Evolutionary conservation across 2,329 filamentous ascomycete genomes (phyloP).

Genomic region (Ploettnerulaceae sp.): DNA sequence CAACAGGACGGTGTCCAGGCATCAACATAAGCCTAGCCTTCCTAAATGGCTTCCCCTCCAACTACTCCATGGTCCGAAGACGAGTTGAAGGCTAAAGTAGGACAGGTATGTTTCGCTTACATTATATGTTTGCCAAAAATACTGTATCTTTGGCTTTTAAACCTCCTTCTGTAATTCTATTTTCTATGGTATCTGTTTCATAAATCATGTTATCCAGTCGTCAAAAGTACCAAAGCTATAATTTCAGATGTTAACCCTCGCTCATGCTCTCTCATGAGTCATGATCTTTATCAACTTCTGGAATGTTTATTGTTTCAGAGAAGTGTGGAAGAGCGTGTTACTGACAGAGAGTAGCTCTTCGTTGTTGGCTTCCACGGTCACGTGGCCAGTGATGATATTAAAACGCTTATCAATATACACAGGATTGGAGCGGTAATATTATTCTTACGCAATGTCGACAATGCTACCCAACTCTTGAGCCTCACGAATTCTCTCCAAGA

Average conservation of each 20-base stretch:
- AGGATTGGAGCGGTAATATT: conserved; percentile 40
- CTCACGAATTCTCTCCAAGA: conserved; percentile 36
- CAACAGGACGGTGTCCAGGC: not conserved
- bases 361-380: conserved; percentile 41
- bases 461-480: conserved; percentile 37
- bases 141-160: not conserved
- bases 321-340: not conserved
- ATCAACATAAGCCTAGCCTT: not conserved
- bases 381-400: conserved; percentile 38
- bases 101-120: conserved; percentile 22
- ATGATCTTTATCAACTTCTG: too few species aligned
- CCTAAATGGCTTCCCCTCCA: not conserved
- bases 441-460: conserved; percentile 39
- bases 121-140: not conserved
- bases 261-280: not conserved
- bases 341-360: conserved; percentile 36
- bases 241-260: too few species aligned
- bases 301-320: too few species aligned
- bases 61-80: conserved; percentile 22
- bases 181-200: too few species aligned
- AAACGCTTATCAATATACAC: conserved; percentile 38
- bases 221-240: too few species aligned
- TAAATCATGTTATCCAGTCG: too few species aligned
- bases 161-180: not conserved
- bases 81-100: conserved; percentile 25